Evolutionary conservation across 257 asterid species (phyloP), one percentile per base, ranked within the genome.

Genomic region (Primulina eburnea): DNA sequence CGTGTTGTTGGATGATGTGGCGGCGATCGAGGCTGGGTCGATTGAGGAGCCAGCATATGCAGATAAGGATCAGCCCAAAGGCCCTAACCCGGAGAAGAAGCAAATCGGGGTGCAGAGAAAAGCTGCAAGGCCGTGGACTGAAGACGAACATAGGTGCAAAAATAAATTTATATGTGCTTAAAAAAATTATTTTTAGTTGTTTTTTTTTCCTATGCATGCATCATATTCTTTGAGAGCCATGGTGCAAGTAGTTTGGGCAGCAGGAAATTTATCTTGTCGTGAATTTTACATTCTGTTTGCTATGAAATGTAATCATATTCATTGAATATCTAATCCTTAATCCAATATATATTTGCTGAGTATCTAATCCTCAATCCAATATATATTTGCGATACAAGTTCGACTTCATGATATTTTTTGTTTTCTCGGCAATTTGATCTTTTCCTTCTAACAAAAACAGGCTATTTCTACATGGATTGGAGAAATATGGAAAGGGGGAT

Each of bases 81-180:
- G 67, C 74, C 77, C 75, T 71, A 69, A 73, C 47, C 11, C 67
- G 40, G 87, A 68, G 32, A 80, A 70, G 75, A 82, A 64, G 78
- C 74, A 60, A 52, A 57, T 17, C 12, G 76, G 6, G 55, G 72
- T 60, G 5, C 80, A 71, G 77, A 76, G 87, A 26, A 82, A 75
- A 71, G 78, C 71, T 21, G 84, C 86, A 35, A 77, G 74, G 28
- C 79, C 90, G 4, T 85, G 90, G 90, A 81, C 86, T 8, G 86
- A 85, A 52, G 85, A 85, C 0, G 90, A 85, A 28, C 90, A 85
- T 14, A 81, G 82, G 90, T 85, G 60, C 35, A 8, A 6, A 12
- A 17, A 7, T n/a, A 18, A 7, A 30, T 20, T 24, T 21, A 0
- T 12, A 4, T 30, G 4, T 11, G 20, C 20, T 16, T 7, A 17